Percentiles rank a stretch among this genome's conserved stretches.
phyloP scores from a whole-genome alignment of 805 yeast genomes.

The Teunomyces pallodes region DNA sequence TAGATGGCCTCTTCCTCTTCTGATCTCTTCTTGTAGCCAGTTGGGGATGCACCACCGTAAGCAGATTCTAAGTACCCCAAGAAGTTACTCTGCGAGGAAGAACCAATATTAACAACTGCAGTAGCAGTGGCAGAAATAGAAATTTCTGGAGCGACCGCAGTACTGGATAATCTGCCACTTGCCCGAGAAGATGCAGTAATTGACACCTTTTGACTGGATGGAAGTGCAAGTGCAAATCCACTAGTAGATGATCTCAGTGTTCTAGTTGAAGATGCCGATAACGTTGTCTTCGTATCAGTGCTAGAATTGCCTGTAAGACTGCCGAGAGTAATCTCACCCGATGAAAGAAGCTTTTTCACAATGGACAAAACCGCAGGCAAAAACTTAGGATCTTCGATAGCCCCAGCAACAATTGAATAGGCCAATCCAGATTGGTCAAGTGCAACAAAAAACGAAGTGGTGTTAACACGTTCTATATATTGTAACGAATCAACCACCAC shows the following conservation, averaged over 20 bases:
- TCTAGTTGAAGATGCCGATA: neutral
- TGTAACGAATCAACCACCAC: conserved; percentile 15
- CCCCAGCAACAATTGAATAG: conserved; percentile 23
- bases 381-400: conserved; percentile 18
- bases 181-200: neutral
- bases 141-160: neutral
- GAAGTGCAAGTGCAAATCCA: too few species aligned
- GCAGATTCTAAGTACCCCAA: conserved; percentile 11
- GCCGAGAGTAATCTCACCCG: conserved; percentile 1
- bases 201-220: too few species aligned
- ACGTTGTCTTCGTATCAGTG: neutral
- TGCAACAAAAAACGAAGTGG: conserved; percentile 26
- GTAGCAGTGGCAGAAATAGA: neutral
- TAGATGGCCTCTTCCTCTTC: neutral
- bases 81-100: conserved; percentile 5
- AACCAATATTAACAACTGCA: neutral
- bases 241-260: too few species aligned
- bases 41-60: conserved; percentile 6
- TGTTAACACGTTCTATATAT: conserved; percentile 14
- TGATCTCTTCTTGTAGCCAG: conserved; percentile 6
- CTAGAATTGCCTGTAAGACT: neutral
- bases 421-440: conserved; percentile 30
- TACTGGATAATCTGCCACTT: neutral
- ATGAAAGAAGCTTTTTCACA: conserved; percentile 16
- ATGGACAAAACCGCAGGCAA: conserved; percentile 24